Base-by-base conservation (phyloP, 2,329 filamentous ascomycete species). In the Endoconidiophora laricicola region DNA sequence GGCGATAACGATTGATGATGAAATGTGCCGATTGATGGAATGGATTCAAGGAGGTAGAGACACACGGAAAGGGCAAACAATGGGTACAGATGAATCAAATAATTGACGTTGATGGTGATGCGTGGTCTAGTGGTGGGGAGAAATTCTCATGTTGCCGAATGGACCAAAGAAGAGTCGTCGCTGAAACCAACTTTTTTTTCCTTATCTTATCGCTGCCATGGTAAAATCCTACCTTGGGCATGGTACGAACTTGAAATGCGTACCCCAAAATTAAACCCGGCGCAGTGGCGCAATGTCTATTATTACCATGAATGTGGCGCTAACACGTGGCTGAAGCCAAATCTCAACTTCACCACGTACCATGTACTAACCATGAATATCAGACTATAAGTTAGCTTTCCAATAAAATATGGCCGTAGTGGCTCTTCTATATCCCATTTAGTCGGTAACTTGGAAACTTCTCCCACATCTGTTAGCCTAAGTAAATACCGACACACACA, bases 111-210 rank as follows among this genome's bases (percentile, higher is more conserved):
- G 38, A 50, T 52, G 51, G 49, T 48, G 45, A 48, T n/a, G n/a
- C 2, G 24, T 12, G 24, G 37, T 20, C 24, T 24, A 14, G 43
- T 39, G 7, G 16, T 40, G 6, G n/a, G 37, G 37, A 46, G 46
- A 52, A 48, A 39, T 48, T 52, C 45, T 43, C 41, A 37, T 14
- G 45, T 33, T 33, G 23, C 42, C 43, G 40, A 33, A 51, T 26
- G 9, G 20, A 14, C 26, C 33, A 41, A 40, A 48, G 22, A 44
- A 37, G 39, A 37, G 29, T 23, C 37, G 39, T 41, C 29, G 48
- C 46, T 37, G 16, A 18, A 18, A 18, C 16, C 16, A 53, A 53
- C 49, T 54, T 54, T 55, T 55, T 55, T 55, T 52, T 52, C 47
- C 55, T 52, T 48, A 50, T 48, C 52, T 52, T 54, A 55, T 52